Base-by-base conservation (phyloP, 129 eudicot species). In the Chrysanthemum seticuspe region DNA sequence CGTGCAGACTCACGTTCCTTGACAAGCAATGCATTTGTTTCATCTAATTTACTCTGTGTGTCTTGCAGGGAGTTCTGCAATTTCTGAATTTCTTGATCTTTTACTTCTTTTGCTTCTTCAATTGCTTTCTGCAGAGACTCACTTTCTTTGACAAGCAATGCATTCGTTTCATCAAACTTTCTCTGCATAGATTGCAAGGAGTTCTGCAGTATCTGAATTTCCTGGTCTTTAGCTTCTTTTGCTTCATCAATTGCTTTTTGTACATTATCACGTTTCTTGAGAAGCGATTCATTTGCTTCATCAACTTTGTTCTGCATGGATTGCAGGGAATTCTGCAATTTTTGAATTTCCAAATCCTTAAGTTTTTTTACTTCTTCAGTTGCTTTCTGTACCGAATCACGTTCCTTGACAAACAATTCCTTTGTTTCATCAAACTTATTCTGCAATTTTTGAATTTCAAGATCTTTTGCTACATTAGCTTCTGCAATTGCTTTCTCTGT, bases 181-280 rank as follows among this genome's bases (percentile, higher is more conserved):
- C 69, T 76, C 76, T 85, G 93, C 89, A 85, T 74, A 14, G 63
- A 83, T 72, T 88, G 79, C 78, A 92, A 56, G 15, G 96, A 84
- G 27, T 83, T 82, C 76, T 79, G 88, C 79, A 89, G 81, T 71
- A 87, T 87, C 60, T 69, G 60, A 67, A 93, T 83, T 72, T 93
- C 96, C 70, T 84, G 82, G 52, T 78, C 84, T 76, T 93, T 93
- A 23, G 87, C 81, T 80, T 87, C 91, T 82, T 89, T 68, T 66
- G 95, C 88, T 70, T 92, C 96, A 80, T 87, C 86, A 69, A 89
- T 71, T 70, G 96, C 92, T 77, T 89, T 89, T 75, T 86, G 89
- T 44, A 89, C 82, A 66, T 71, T 62, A 67, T 82, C 91, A 31
- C 85, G 92, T 82, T 93, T 96, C 82, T 86, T 82, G 51, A 64